A percentile compares a stretch with the other conserved stretches of the same genome.
Evolutionary conservation across 768 basidiomycete genomes (phyloP).

Genomic region (Mycena metata): DNA sequence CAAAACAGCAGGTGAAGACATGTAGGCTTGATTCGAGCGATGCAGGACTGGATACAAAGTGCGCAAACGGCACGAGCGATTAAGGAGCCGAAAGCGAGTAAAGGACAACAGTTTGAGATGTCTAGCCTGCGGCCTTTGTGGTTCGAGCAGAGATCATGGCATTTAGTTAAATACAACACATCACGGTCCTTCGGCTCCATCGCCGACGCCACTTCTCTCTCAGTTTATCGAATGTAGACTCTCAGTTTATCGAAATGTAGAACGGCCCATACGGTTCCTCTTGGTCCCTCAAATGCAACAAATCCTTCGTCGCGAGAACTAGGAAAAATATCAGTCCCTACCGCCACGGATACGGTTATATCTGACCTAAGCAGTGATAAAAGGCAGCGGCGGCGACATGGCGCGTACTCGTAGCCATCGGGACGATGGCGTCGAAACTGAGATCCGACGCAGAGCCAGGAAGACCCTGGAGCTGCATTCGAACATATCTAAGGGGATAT

Average conservation of each 20-base stretch:
- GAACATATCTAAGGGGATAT: constrained; percentile 69
- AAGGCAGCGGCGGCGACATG: constrained; percentile 87
- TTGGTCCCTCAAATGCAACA: constrained; percentile 71
- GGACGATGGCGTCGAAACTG: constrained; percentile 76
- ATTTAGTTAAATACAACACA: too few relatives aligned
- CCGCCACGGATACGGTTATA: constrained; percentile 17
- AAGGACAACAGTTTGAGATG: too few relatives aligned
- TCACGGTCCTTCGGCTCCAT: too few relatives aligned
- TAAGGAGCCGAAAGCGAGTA: not conserved
- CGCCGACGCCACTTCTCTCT: constrained; percentile 13
- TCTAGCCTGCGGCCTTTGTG: too few relatives aligned
- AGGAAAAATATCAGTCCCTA: constrained; percentile 18
- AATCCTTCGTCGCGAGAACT: constrained; percentile 86
- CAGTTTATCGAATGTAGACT: constrained; percentile 56
- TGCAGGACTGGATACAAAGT: not conserved
- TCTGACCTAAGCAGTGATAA: constrained; percentile 85
- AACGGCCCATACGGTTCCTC: constrained; percentile 70
- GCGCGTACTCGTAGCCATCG: constrained; percentile 73
- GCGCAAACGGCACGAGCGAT: not conserved
- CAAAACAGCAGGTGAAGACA: constrained; percentile 72
- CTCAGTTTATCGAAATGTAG: constrained; percentile 51
- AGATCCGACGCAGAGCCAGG: constrained; percentile 62
- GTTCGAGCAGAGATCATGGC: too few relatives aligned
- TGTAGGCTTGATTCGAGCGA: constrained; percentile 37
- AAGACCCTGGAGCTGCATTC: constrained; percentile 78